Evolutionary conservation across 768 basidiomycete species (phyloP), one percentile per base, ranked within the genome.

Genomic region (Pulveroboletus sp.): DNA sequence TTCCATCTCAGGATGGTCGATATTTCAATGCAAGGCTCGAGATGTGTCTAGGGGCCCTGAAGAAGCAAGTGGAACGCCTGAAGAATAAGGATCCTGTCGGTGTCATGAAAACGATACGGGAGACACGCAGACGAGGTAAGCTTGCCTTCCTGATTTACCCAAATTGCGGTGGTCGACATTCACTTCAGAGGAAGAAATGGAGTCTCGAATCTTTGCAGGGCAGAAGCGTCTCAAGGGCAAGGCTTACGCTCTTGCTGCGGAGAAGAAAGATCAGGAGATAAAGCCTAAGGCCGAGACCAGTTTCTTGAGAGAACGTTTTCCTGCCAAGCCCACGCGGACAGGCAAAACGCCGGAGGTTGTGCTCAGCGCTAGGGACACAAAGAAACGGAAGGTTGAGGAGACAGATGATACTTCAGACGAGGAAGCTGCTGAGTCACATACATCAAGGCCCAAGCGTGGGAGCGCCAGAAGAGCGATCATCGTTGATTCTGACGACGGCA

Each of bases 11-110:
- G 31, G 87, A 91, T 31, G 91, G 91, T 11, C 82, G 94, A 17
- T 92, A 92, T 71, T 96, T 94, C 76, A 84, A 87, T 46, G 84
- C 85, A n/a, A 79, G 86, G 28, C 73, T 95, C 18, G 82, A 87
- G 17, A 76, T 80, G 38, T 74, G 78, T 21, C 69, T 88, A 44
- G 71, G 70, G 8, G 71, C 78, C 1, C 70, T 95, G 33, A 73
- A 75, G 58, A 67, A 62, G 1, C 92, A 95, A 56, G 82, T 86
- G 3, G 81, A 87, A 30, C 74, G 77, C 6, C 70, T 97, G 15
- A 76, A 79, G 52, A 74, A 77, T 6, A 72, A 89, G 39, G 89
- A 88, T 7, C 72, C 88, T 0, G 63, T 67, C 2, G 78, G 75
- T 1, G 89, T 86, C 10, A 69, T 80, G 68, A 72, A 80, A 33